Evolutionary conservation across 805 yeast genomes (phyloP), one percentile per base, ranked within the genome.

Genomic region (Helenozyma baotianmanensis): DNA sequence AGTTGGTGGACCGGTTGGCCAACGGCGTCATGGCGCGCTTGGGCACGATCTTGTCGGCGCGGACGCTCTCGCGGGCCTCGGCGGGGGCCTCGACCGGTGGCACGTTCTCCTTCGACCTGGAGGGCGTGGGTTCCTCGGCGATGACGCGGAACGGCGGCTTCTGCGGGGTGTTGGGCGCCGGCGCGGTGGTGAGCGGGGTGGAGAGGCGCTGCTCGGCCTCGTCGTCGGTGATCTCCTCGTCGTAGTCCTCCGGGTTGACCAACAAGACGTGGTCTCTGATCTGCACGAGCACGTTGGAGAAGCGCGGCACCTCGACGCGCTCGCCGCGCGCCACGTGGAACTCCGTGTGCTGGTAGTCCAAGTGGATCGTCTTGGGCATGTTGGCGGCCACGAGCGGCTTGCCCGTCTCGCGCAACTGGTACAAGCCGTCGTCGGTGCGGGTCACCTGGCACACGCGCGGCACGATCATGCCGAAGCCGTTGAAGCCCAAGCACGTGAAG

Each of bases 401-500:
- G 11, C 47, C 53, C 0, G 54, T 39, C 27, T 46, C 54, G 28
- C 45, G 45, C 23, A 57, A 58, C 40, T 33, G 36, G 14, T 31
- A 45, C 19, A 7, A 27, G 23, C 52, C 45, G 27, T 49, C 45
- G 9, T 42, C 36, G 8, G 45, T 33, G 24, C 47, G 48, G 11
- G 55, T 46, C 12, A 66, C 64, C 11, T 48, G 46, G 33, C 70
- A 66, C 12, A 60, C 48, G 33, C 54, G 58, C 0, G 95, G 92
- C 25, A 86, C 72, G 4, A 73, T 66, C 13, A 88, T 72, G 8
- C 74, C 70, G 31, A 84, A 61, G 9, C 97, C 96, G 55, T 90
- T 90, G 60, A 78, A 74, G 3, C 97, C 97, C 34, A 77, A 56
- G 56, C 97, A 90, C 27, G 72, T 72, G 31, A 90, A 54, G 11